Base-by-base conservation (phyloP, 352 stramenopile species). In the Phytophthora pistaciae region DNA sequence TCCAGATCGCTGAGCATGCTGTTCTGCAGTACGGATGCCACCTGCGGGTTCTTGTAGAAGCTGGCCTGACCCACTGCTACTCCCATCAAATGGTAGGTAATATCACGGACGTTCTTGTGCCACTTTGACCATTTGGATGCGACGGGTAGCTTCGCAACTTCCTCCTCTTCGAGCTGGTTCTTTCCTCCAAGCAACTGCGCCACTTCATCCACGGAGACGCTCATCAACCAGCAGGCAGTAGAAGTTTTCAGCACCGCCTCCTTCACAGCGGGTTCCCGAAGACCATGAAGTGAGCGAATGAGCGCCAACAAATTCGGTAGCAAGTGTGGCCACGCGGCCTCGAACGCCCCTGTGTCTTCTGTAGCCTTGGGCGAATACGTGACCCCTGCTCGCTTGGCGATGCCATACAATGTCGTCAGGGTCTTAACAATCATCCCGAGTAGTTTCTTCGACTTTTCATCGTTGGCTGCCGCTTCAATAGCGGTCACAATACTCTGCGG, bases 51-150 rank as follows among this genome's bases (percentile, higher is more conserved):
- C 16, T 73, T 64, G 29, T 91, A 92, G 36, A 93, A 88, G 56
- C 73, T 86, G 5, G 56, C 40, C 56, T 91, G 84, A 0, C 62
- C 61, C 5, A 91, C 68, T 9, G 86, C 86, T 7, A 91, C 80
- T 21, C 86, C 88, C 65, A 91, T 83, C 23, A 95, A 75, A 74
- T 95, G 88, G 57, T 93, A 95, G 38, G 74, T 78, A 56, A 93
- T 86, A 64, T 95, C 88, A 18, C 88, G 86, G 2, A 93, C 79
- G 56, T 93, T 93, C 66, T 92, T 93, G 65, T 91, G 79, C 88
- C 88, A 95, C 49, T 93, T 93, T 3, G 86, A 90, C 83, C 84
- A 92, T 46, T 81, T 90, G 0, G 85, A 79, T 0, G 72, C 78
- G 1, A 42, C 25, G 0, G 85, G 79, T 1, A 93, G 64, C 65